Percentiles rank a stretch among this genome's conserved stretches.
Conservation (phyloP, 139 green algal genomes). For the Chloropicon primus region DNA sequence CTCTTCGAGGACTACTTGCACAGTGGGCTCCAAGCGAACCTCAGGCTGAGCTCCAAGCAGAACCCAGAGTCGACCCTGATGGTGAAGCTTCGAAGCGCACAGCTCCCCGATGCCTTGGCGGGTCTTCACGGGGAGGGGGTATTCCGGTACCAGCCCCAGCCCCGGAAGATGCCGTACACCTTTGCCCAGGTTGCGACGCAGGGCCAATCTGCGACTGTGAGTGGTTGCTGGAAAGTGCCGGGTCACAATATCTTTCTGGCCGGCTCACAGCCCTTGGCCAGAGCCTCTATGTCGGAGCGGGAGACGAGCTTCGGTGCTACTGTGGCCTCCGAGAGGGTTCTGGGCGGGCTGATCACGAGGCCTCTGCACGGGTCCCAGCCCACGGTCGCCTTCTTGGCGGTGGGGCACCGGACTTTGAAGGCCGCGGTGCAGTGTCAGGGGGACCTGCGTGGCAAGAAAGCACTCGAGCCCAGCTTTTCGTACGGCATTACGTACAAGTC, state of each 20-base stretch:
- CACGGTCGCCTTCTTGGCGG: background rate
- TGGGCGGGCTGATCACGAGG: background rate
- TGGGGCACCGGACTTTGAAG: background rate
- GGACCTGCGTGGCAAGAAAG: background rate
- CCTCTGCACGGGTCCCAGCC: background rate
- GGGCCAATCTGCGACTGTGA: background rate
- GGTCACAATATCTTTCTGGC: background rate
- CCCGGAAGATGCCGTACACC: slow-evolving; percentile 20
- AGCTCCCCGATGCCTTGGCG: background rate
- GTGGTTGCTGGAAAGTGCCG: background rate
- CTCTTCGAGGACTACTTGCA: slow-evolving; percentile 44
- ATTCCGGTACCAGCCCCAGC: slow-evolving; percentile 39
- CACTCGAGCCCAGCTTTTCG: background rate
- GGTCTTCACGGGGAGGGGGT: slow-evolving; percentile 26
- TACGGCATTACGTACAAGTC: slow-evolving; percentile 2
- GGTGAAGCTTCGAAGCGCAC: background rate
- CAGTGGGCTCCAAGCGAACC: slow-evolving; percentile 22
- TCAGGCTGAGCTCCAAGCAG: background rate
- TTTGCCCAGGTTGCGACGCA: background rate
- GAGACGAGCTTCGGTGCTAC: background rate
- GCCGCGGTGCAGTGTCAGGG: background rate
- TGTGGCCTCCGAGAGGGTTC: background rate
- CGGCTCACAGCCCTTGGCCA: background rate
- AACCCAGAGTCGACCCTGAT: background rate
- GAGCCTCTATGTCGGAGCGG: background rate